Percentiles rank a stretch among this genome's conserved stretches.
phyloP scores from a whole-genome alignment of 305 asterid genomes.

The Rubia peregrina region DNA sequence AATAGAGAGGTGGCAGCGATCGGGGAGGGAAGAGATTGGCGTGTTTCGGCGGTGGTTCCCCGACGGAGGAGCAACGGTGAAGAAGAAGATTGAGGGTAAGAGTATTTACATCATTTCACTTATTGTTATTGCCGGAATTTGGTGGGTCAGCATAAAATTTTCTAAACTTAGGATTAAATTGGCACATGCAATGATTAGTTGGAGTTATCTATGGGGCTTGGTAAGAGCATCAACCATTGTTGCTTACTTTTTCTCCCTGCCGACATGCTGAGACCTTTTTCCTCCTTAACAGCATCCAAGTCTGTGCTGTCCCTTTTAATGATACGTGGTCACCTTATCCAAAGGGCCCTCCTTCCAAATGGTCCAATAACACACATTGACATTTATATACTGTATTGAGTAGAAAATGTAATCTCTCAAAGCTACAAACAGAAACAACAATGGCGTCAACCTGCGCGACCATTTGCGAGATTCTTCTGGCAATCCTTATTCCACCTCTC shows the following conservation, averaged over 20 bases:
- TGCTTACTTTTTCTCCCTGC: not conserved
- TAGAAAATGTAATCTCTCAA: not conserved
- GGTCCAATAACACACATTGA: not conserved
- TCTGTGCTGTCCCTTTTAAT: not conserved
- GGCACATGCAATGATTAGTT: too few species aligned
- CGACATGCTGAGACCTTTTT: not conserved
- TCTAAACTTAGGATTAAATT: too few species aligned
- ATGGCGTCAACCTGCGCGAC: conserved; percentile 62
- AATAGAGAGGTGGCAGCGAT: too few species aligned
- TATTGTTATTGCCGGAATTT: too few species aligned
- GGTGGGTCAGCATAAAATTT: too few species aligned
- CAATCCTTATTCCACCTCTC: conserved; percentile 71
- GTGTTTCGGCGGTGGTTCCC: too few species aligned
- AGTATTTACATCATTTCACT: too few species aligned
- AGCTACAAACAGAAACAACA: not conserved
- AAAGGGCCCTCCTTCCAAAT: not conserved
- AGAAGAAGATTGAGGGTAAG: too few species aligned
- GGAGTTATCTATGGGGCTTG: too few species aligned
- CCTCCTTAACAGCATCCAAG: not conserved
- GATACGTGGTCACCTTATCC: not conserved
- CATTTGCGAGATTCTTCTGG: conserved; percentile 57
- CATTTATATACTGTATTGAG: not conserved
- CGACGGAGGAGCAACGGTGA: too few species aligned
- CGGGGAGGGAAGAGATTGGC: too few species aligned
- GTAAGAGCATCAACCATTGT: not conserved